phyloP scores from a whole-genome alignment of 164 flowering plant genomes.

The Aristolochia contorta region DNA sequence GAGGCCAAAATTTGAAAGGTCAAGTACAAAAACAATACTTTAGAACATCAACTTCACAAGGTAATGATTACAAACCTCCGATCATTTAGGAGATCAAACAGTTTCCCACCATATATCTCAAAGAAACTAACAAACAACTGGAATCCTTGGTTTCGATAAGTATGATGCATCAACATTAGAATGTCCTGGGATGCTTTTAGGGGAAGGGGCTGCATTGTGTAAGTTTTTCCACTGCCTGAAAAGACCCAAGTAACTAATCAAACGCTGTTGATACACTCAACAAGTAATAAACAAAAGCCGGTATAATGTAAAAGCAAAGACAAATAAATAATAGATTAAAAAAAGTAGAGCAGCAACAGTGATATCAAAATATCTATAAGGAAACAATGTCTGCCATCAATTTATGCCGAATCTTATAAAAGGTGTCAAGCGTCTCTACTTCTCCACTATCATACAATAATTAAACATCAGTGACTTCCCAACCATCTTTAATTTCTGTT shows the following conservation, averaged over 20 bases:
- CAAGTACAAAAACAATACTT: neutral
- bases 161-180: slow-evolving; percentile 57
- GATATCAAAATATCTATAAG: neutral
- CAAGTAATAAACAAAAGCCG: too few relatives aligned
- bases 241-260: neutral
- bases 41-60: too few relatives aligned
- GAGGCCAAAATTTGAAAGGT: slow-evolving; percentile 1
- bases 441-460: too few relatives aligned
- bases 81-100: slow-evolving; percentile 83
- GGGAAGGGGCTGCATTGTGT: slow-evolving; percentile 89
- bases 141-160: slow-evolving; percentile 76
- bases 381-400: neutral
- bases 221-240: slow-evolving; percentile 95
- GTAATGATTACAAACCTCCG: slow-evolving; percentile 46
- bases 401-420: neutral
- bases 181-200: slow-evolving; percentile 82
- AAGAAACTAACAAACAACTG: slow-evolving; percentile 82
- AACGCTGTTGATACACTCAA: neutral
- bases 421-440: too few relatives aligned
- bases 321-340: neutral
- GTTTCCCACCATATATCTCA: slow-evolving; percentile 96
- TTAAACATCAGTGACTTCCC: too few relatives aligned
- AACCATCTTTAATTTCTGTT: too few relatives aligned
- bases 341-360: neutral
- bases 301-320: too few relatives aligned